Conservation (phyloP, 2,329 filamentous ascomycete genomes). For the Fusarium guadeloupense region DNA sequence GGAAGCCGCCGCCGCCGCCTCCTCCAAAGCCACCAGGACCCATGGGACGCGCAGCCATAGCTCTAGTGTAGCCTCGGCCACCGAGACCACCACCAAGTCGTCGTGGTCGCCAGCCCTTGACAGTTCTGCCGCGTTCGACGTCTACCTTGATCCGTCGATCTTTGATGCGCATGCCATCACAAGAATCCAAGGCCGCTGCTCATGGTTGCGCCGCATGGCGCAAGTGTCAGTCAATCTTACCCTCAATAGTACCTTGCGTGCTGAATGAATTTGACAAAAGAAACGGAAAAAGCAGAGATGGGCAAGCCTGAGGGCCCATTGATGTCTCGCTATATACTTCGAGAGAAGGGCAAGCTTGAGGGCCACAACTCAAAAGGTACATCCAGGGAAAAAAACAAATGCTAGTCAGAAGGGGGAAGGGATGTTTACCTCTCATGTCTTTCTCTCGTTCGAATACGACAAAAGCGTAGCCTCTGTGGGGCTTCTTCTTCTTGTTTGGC, state of each 20-base stretch:
- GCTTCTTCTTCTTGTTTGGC: conserved; percentile 80
- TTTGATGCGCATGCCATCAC: conserved; percentile 91
- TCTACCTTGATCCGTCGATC: conserved; percentile 93
- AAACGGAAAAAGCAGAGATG: conserved; percentile 53
- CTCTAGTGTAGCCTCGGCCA: conserved; percentile 91
- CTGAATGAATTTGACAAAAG: conserved; percentile 37
- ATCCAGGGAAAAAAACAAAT: conserved; percentile 38
- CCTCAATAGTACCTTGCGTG: conserved; percentile 48
- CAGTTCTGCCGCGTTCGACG: conserved; percentile 93
- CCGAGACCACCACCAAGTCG: conserved; percentile 92
- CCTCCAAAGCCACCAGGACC: conserved; percentile 68
- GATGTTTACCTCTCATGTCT: conserved; percentile 95
- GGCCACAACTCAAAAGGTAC: conserved; percentile 51
- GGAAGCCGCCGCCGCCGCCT: conserved; percentile 63
- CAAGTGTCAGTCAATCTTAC: conserved; percentile 76
- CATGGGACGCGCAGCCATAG: conserved; percentile 75
- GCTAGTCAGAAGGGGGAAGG: conserved; percentile 41
- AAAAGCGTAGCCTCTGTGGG: conserved; percentile 92
- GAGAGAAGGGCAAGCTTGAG: conserved; percentile 54
- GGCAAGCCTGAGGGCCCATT: conserved; percentile 66
- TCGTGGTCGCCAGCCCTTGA: conserved; percentile 91
- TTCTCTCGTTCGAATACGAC: conserved; percentile 97
- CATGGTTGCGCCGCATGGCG: conserved; percentile 65
- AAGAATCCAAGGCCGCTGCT: conserved; percentile 87
- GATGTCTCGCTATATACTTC: conserved; percentile 56